A percentile compares a stretch with the other conserved stretches of the same genome.
phyloP scores from a whole-genome alignment of 1,139 yeast species.

The Yamadazyma triangularis region DNA sequence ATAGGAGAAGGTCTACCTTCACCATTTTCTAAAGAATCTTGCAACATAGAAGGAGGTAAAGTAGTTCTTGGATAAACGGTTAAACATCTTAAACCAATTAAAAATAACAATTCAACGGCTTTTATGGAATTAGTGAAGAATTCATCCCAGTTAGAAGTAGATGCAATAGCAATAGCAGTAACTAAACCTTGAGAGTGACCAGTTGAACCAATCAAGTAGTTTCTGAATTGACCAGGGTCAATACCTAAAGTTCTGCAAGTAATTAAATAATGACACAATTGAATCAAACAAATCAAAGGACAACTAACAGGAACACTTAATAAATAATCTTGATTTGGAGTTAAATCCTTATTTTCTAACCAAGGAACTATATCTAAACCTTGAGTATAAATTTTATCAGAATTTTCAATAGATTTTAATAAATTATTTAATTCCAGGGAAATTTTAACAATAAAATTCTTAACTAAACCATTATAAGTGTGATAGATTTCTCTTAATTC shows the following conservation, averaged over 20 bases:
- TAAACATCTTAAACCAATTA: constrained; percentile 89
- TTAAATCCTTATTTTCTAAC: constrained; percentile 78
- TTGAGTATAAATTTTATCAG: constrained; percentile 86
- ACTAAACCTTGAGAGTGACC: constrained; percentile 99
- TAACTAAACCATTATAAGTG: constrained; percentile 69
- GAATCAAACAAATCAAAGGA: constrained; percentile 93
- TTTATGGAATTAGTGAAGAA: constrained; percentile 69
- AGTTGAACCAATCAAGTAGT: constrained; percentile 74
- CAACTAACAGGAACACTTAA: constrained; percentile 91
- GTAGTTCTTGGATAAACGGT: constrained; percentile 91
- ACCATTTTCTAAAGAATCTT: constrained; percentile 88
- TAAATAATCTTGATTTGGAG: constrained; percentile 88
- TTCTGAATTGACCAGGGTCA: constrained; percentile 84
- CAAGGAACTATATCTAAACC: constrained; percentile 86
- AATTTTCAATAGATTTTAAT: constrained; percentile 69
- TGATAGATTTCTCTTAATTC: constrained; percentile 85
- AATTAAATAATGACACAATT: constrained; percentile 86
- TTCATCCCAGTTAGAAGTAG: constrained; percentile 81
- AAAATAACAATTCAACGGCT: constrained; percentile 81
- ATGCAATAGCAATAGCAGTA: constrained; percentile 87
- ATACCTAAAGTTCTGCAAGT: constrained; percentile 82
- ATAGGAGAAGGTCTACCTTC: constrained; percentile 98
- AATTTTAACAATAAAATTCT: constrained; percentile 66
- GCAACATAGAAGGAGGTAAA: constrained; percentile 87
- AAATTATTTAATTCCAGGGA: constrained; percentile 66